A percentile compares a stretch with the other conserved stretches of the same genome.
Evolutionary conservation across 768 basidiomycete species (phyloP).

Genomic region (Rhodotorula toruloides): DNA sequence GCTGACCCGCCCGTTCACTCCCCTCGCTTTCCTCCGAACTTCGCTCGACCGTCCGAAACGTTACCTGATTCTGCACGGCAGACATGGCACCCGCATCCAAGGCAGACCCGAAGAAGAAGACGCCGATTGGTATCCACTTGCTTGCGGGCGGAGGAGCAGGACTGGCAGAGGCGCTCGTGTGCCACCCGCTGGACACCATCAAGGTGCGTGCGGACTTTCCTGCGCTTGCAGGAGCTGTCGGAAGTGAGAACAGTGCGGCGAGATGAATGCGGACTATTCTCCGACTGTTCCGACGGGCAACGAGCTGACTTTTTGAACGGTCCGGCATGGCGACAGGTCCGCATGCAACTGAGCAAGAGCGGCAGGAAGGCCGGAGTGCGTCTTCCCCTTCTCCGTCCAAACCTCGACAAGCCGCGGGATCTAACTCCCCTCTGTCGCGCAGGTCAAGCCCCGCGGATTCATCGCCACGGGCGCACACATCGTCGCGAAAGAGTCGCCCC

Average conservation of each 20-base stretch:
- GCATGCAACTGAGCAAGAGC: conserved; percentile 91
- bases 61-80: no score
- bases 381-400: conserved; percentile 38
- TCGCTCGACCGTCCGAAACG: no score
- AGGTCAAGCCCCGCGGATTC: conserved; percentile 91
- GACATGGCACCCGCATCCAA: no score
- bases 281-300: no score
- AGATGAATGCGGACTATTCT: neutral
- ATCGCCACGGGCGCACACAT: conserved; percentile 85
- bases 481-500: conserved; percentile 79
- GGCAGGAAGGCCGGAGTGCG: conserved; percentile 72
- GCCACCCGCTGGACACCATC: conserved; percentile 74
- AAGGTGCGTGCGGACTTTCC: conserved; percentile 58
- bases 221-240: no score
- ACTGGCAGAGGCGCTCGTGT: conserved; percentile 74
- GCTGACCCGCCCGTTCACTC: no score
- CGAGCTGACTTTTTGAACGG: neutral
- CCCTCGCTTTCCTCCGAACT: no score
- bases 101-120: conserved; percentile 44
- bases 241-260: no score
- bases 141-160: conserved; percentile 92
- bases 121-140: conserved; percentile 60
- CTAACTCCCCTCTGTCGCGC: neutral
- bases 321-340: conserved; percentile 43
- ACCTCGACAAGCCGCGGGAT: neutral